A percentile compares a stretch with the other conserved stretches of the same genome.
Evolutionary conservation across 192 early-diverging fungal species (phyloP).

Genomic region (Nowakowskiella sp.): DNA sequence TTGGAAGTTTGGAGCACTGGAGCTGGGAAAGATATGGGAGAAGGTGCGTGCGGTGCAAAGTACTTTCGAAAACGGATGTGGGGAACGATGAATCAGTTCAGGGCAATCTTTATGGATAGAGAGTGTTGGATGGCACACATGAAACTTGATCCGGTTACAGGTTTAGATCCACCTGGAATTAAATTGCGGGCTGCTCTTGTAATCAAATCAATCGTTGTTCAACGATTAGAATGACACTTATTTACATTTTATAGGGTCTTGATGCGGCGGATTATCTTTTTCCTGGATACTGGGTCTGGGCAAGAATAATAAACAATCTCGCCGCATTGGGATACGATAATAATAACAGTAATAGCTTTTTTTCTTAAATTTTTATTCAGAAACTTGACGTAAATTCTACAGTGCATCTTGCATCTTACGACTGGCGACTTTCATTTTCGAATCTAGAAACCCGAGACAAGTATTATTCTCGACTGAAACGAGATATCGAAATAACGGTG

Average conservation of each 20-base stretch:
- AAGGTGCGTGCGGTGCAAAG: constrained; percentile 62
- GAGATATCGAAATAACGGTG: constrained; percentile 54
- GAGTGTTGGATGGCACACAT: constrained; percentile 79
- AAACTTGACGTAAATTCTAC: constrained; percentile 3
- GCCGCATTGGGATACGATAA: constrained; percentile 78
- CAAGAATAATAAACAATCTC: constrained; percentile 62
- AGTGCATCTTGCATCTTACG: constrained; percentile 76
- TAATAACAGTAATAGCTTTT: constrained; percentile 47
- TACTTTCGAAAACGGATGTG: constrained; percentile 77
- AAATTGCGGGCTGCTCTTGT: constrained; percentile 79
- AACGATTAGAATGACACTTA: not conserved
- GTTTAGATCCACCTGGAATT: constrained; percentile 74
- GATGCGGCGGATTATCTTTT: constrained; percentile 88
- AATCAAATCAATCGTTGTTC: constrained; percentile 20
- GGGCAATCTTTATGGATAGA: constrained; percentile 75
- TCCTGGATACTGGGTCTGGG: constrained; percentile 88
- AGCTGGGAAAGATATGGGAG: constrained; percentile 3
- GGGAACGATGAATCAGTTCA: constrained; percentile 62
- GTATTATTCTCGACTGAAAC: constrained; percentile 72
- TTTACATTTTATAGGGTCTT: constrained; percentile 41
- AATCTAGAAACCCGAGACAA: constrained; percentile 76
- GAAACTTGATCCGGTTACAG: constrained; percentile 70
- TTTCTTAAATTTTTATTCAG: not conserved
- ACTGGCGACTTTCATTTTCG: constrained; percentile 74
- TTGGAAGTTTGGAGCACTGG: constrained; percentile 74